Base-by-base conservation (phyloP, 2,329 filamentous ascomycete genomes). In the Fusarium camptoceras region DNA sequence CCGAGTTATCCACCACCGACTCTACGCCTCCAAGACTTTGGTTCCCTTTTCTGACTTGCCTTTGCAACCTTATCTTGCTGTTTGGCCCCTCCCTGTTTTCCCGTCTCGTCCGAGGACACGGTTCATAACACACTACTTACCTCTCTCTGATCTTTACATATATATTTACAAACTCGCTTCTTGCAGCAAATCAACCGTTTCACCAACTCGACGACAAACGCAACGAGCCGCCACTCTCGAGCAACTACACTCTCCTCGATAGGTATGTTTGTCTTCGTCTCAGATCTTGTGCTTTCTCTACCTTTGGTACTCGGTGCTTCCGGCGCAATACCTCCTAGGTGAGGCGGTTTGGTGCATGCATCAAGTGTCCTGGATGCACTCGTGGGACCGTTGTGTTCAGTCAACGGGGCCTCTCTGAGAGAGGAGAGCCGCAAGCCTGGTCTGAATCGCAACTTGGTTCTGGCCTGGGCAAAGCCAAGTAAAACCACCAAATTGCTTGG, bases 1-100 rank as follows among this genome's bases (percentile, higher is more conserved):
- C 77, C 77, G 76, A 78, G 71, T 75, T 76, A 76, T 76, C 76
- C 76, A 77, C 70, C 65, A 71, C 54, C 63, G 65, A 71, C 71
- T 67, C 64, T 73, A 48, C 64, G 62, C 64, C 71, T 70, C 62
- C 66, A 69, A 68, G 66, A 61, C 65, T 59, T 39, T 67, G 70
- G 55, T 75, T 66, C 68, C 72, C 68, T 74, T 68, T 72, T 59
- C 56, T 66, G 64, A 65, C 64, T 58, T 72, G 68, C 69, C 70
- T 75, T 74, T 68, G 59, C 68, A 75, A 76, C 73, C 73, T 75
- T 76, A 75, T 76, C 73, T 75, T 73, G 70, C 55, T 71, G 66
- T 50, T 34, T 69, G 50, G 64, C 55, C 68, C 72, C 72, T 73
- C 61, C 55, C 64, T 59, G 56, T 53, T 51, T 66, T 74, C 55